phyloP scores from a whole-genome alignment of 2,329 filamentous ascomycete species.

The Fusarium sp. region DNA sequence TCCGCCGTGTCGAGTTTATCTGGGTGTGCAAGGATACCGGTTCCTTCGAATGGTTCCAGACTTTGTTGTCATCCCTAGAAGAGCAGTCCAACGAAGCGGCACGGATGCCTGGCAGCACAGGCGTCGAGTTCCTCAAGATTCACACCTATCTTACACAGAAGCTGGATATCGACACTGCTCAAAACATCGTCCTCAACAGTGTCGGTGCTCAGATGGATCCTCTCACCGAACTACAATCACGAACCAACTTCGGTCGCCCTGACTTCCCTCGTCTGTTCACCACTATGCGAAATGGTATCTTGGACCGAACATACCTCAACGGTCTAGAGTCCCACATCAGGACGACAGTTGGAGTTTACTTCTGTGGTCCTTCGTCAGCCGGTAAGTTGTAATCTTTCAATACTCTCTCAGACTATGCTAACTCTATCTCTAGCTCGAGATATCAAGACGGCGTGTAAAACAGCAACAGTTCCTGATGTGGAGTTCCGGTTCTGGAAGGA shows the following conservation, averaged over 20 bases:
- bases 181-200: slow-evolving; percentile 97
- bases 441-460: slow-evolving; percentile 84
- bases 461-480: slow-evolving; percentile 79
- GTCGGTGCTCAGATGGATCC: slow-evolving; percentile 90
- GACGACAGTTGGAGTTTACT: slow-evolving; percentile 96
- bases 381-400: slow-evolving; percentile 55
- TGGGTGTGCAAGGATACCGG: slow-evolving; percentile 97
- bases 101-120: slow-evolving; percentile 73
- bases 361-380: slow-evolving; percentile 86
- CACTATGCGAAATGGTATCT: slow-evolving; percentile 87
- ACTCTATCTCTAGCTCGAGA: slow-evolving; percentile 72
- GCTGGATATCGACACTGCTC: slow-evolving; percentile 89
- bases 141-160: slow-evolving; percentile 97
- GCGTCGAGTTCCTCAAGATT: slow-evolving; percentile 91
- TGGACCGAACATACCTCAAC: slow-evolving; percentile 85
- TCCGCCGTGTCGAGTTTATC: slow-evolving; percentile 97
- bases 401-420: slow-evolving; percentile 42
- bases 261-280: slow-evolving; percentile 85
- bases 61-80: slow-evolving; percentile 89
- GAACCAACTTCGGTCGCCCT: slow-evolving; percentile 95
- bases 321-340: slow-evolving; percentile 80
- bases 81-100: slow-evolving; percentile 80
- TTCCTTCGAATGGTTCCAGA: slow-evolving; percentile 99
- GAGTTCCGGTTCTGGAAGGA: slow-evolving; percentile 99
- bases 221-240: slow-evolving; percentile 86